Conservation (phyloP, 192 early-diverging fungal species). For the Funneliformis mosseae region DNA sequence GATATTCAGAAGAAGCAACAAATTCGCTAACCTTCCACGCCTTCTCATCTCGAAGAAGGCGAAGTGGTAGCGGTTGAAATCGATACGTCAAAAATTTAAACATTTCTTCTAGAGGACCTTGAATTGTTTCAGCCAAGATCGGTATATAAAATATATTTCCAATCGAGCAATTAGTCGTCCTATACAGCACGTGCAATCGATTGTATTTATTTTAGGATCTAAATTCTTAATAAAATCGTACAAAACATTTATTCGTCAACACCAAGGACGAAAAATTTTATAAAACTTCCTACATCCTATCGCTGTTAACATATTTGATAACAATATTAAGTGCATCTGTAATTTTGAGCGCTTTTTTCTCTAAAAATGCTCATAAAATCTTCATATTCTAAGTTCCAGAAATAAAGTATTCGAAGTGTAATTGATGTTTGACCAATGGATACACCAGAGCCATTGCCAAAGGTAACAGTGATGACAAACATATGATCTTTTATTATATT, state of each 20-base stretch:
- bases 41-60: not conserved
- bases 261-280: not conserved
- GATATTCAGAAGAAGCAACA: too few species aligned
- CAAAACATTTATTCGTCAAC: constrained; percentile 20
- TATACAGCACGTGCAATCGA: not conserved
- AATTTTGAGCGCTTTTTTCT: not conserved
- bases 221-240: not conserved
- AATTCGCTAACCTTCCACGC: too few species aligned
- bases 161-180: not conserved
- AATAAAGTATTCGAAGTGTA: not conserved
- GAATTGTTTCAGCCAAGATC: constrained; percentile 14
- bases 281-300: too few species aligned
- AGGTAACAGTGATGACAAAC: not conserved
- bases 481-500: not conserved
- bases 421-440: not conserved
- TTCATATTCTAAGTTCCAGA: not conserved
- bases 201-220: too few species aligned
- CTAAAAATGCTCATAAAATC: not conserved
- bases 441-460: not conserved
- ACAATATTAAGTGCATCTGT: not conserved
- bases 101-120: constrained; percentile 16
- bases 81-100: not conserved
- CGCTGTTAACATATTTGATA: not conserved
- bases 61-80: not conserved
- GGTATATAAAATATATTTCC: not conserved